Evolutionary conservation across 352 stramenopile genomes (phyloP), one percentile per base, ranked within the genome.

Genomic region (Bremia lactucae): DNA sequence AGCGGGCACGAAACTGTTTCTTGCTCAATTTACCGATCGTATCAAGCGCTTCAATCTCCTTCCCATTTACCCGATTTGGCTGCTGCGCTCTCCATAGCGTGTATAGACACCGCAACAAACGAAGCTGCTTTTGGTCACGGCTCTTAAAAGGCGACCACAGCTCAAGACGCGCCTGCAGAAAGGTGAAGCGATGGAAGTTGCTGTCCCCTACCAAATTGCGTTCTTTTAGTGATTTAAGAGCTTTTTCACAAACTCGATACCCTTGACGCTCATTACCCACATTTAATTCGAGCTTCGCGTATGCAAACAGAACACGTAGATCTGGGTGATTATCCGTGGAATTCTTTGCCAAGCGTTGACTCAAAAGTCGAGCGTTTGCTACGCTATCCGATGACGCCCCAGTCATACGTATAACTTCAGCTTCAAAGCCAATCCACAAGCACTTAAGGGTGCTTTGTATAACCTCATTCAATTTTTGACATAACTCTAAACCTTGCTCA

Each of bases 221-320:
- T 18, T 16, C 22, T 8, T 34, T 35, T 2, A 78, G 41, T 16
- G 62, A 68, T 19, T 31, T 38, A 3, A 85, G 21, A 13, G 62
- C 80, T 34, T 68, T 87, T 15, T 76, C 68, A 19, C 70, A 86
- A 10, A 83, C 69, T 8, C 72, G 71, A 22, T 46, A 44, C 13
- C 72, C 52, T 37, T 81, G 66, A 6, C 60, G 63, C 1, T 49
- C 28, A 26, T 83, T 78, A 11, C 60, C 51, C 11, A 76, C n/a
- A 7, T 40, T 45, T 15, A 64, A 46, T 35, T 88, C 76, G 11
- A 83, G 22, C 19, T 68, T 56, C 5, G 73, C 69, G 35, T 89
- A 86, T 8, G 65, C 55, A 35, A 55, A 61, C 42, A 84, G 48
- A 33, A 68, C 51, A 18, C 39, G 21, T 37, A 63, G 51, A 35